Evolutionary conservation across 306 rosid genomes (phyloP).

Genomic region (Ammopiptanthus mongolicus): DNA sequence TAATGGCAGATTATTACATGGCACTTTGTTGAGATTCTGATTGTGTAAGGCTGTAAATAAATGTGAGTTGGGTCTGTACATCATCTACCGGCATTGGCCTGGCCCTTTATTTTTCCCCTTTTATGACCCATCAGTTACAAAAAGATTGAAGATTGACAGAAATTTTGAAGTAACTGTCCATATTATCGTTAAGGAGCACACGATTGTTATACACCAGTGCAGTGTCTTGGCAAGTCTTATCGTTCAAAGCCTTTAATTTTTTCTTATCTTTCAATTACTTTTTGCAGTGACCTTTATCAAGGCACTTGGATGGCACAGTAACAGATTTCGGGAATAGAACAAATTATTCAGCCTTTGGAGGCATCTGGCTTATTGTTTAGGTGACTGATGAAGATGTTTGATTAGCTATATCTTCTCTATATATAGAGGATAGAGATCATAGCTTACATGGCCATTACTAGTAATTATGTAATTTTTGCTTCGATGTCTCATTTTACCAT

Average conservation of each 20-base stretch:
- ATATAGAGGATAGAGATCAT: not conserved
- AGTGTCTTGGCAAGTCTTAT: not conserved
- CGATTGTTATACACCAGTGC: not conserved
- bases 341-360: slow-evolving; percentile 71
- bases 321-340: slow-evolving; percentile 68
- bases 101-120: not conserved
- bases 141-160: not conserved
- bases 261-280: slow-evolving; percentile 20
- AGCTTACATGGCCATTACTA: not conserved
- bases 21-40: not conserved
- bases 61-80: slow-evolving; percentile 14
- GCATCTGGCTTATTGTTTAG: slow-evolving; percentile 70
- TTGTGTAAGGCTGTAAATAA: not conserved
- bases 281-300: slow-evolving; percentile 81
- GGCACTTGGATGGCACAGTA: slow-evolving; percentile 86
- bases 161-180: not conserved
- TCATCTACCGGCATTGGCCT: slow-evolving; percentile 12
- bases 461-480: slow-evolving; percentile 3
- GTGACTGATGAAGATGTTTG: slow-evolving; percentile 74
- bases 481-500: not conserved
- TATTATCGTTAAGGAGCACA: not conserved
- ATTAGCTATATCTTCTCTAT: not conserved
- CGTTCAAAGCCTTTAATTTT: not conserved
- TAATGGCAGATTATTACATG: slow-evolving; percentile 48
- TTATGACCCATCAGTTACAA: not conserved